A percentile compares a stretch with the other conserved stretches of the same genome.
These are phyloP conservation scores for Boletus huronensis DNA, from an alignment of 768 basidiomycete species.

Conservation along the genomic window DNA sequence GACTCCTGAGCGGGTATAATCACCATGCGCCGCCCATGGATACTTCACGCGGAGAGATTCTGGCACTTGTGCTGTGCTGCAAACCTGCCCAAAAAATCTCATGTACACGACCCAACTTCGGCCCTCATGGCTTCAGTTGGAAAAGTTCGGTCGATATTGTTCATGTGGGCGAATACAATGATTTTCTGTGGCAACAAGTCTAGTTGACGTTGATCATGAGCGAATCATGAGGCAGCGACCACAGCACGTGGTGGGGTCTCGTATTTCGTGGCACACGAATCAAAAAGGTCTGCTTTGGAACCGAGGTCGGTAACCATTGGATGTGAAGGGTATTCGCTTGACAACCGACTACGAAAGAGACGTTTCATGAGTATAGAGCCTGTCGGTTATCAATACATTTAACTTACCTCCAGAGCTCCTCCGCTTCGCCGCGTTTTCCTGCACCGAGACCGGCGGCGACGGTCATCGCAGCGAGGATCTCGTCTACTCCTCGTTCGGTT, in stretches of 20 bases:
- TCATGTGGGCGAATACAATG: neutral
- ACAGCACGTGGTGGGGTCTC: constrained; percentile 52
- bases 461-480: constrained; percentile 64
- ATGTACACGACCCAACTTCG: neutral
- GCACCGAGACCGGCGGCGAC: constrained; percentile 61
- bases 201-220: neutral
- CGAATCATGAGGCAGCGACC: constrained; percentile 7
- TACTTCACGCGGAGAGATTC: neutral
- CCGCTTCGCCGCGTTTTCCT: constrained; percentile 56
- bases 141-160: neutral
- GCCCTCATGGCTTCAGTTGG: neutral
- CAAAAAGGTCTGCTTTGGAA: constrained; percentile 62
- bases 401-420: constrained; percentile 67
- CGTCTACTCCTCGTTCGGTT: constrained; percentile 43
- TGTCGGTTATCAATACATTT: constrained; percentile 1
- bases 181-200: neutral
- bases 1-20: neutral
- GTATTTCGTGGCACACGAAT: constrained; percentile 56
- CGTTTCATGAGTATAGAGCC: constrained; percentile 1
- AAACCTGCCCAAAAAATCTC: neutral
- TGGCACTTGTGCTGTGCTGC: neutral
- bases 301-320: constrained; percentile 65
- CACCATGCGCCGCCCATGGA: neutral
- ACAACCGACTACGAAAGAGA: constrained; percentile 35
- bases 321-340: constrained; percentile 57